Conservation (phyloP, 176 grass and related monocot genomes). For the Oryza brachyantha region DNA sequence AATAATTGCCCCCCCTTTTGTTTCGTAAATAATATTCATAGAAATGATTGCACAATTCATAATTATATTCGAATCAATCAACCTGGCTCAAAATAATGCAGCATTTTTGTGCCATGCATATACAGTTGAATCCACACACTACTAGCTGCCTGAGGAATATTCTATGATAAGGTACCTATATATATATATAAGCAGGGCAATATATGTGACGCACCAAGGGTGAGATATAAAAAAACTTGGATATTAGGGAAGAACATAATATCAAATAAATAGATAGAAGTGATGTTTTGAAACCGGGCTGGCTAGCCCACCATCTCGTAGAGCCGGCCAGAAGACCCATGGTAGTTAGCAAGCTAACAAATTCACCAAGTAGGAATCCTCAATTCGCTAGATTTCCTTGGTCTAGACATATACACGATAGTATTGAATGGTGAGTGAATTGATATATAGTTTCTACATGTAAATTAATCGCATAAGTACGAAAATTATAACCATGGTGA, state of each 20-base stretch:
- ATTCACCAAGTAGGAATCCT: background rate
- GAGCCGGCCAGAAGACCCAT: too few species aligned
- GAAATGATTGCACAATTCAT: background rate
- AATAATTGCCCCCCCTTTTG: background rate
- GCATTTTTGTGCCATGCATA: background rate
- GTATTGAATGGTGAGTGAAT: background rate
- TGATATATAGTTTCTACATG: constrained; percentile 11
- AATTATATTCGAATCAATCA: constrained; percentile 4
- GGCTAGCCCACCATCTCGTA: too few species aligned
- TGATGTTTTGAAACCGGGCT: too few species aligned
- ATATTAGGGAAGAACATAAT: too few species aligned
- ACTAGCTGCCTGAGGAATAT: background rate
- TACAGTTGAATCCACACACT: background rate
- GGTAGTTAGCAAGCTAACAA: background rate
- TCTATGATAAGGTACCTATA: background rate
- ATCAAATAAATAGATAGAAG: too few species aligned
- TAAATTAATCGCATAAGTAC: constrained; percentile 10
- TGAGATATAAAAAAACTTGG: too few species aligned
- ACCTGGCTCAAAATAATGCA: background rate
- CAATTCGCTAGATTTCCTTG: background rate
- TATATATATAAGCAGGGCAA: background rate
- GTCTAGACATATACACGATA: background rate
- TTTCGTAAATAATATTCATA: background rate
- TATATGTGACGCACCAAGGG: background rate
- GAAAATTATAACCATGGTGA: background rate